Conservation (phyloP, 2,329 filamentous ascomycete genomes). For the Beauveria caledonica region DNA sequence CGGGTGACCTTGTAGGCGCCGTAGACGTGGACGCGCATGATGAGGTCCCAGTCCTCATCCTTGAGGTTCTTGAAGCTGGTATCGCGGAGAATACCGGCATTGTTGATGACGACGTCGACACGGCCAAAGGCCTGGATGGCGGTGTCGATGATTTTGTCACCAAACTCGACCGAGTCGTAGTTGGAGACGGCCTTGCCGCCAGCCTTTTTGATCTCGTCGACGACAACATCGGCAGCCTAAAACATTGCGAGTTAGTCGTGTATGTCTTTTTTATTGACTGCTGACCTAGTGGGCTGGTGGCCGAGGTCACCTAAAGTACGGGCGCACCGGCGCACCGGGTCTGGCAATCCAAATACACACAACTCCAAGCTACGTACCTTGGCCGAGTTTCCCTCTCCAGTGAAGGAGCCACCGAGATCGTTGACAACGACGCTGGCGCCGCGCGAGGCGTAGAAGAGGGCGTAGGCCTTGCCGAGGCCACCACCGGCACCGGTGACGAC, state of each 20-base stretch:
- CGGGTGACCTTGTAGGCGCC: constrained; percentile 92
- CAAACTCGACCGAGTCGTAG: constrained; percentile 90
- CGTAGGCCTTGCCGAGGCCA: constrained; percentile 73
- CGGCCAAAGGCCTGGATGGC: constrained; percentile 75
- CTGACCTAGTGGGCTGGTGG: not conserved
- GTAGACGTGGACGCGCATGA: constrained; percentile 85
- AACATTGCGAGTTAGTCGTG: constrained; percentile 16
- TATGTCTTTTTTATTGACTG: not conserved
- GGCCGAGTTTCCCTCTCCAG: constrained; percentile 79
- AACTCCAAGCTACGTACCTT: constrained; percentile 51
- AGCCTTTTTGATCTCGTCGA: constrained; percentile 73
- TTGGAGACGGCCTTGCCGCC: constrained; percentile 96
- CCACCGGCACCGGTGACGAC: constrained; percentile 77
- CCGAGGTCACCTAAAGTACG: not conserved
- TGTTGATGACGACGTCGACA: constrained; percentile 94
- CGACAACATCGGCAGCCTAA: constrained; percentile 74
- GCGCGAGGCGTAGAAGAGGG: constrained; percentile 82
- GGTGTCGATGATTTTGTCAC: constrained; percentile 88
- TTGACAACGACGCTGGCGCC: constrained; percentile 96
- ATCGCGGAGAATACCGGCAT: constrained; percentile 91
- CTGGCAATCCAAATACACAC: not conserved
- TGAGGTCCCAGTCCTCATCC: constrained; percentile 92
- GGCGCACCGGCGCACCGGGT: not conserved
- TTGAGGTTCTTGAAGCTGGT: constrained; percentile 98
- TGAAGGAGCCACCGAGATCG: constrained; percentile 86